phyloP scores from a whole-genome alignment of 306 rosid species.

The Lagenaria siceraria region DNA sequence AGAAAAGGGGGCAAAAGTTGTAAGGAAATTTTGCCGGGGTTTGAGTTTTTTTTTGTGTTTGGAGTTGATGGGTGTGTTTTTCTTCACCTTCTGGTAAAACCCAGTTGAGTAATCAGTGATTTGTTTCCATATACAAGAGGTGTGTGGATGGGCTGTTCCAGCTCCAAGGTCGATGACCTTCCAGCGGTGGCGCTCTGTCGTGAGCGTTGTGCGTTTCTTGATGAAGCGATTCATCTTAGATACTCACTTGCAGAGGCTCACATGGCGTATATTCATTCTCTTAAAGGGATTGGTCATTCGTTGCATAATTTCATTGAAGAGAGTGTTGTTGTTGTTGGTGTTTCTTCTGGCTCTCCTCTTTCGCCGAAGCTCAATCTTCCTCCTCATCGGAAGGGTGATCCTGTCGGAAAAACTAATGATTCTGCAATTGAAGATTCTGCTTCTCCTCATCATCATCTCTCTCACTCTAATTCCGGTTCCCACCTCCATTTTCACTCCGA shows the following conservation, averaged over 20 bases:
- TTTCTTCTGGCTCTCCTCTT: conserved; percentile 16
- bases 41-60: not conserved
- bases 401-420: not conserved
- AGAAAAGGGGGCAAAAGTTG: not conserved
- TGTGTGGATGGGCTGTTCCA: conserved; percentile 61
- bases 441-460: conserved; percentile 20
- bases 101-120: not conserved
- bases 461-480: conserved; percentile 48
- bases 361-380: conserved; percentile 33
- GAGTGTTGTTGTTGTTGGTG: conserved; percentile 7
- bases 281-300: conserved; percentile 49
- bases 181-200: conserved; percentile 90
- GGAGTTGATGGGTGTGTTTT: conserved; percentile 6
- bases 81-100: not conserved
- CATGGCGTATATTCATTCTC: conserved; percentile 56
- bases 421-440: conserved; percentile 6
- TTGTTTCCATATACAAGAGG: not conserved
- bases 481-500: conserved; percentile 58
- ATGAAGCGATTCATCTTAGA: conserved; percentile 73
- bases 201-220: conserved; percentile 48
- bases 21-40: not conserved
- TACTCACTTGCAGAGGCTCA: conserved; percentile 68
- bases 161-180: conserved; percentile 85
- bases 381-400: conserved; percentile 30
- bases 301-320: conserved; percentile 40